These are phyloP conservation scores for Eimeria maxima DNA, from an alignment of 169 alveolate genomes.

Conservation along the genomic window DNA sequence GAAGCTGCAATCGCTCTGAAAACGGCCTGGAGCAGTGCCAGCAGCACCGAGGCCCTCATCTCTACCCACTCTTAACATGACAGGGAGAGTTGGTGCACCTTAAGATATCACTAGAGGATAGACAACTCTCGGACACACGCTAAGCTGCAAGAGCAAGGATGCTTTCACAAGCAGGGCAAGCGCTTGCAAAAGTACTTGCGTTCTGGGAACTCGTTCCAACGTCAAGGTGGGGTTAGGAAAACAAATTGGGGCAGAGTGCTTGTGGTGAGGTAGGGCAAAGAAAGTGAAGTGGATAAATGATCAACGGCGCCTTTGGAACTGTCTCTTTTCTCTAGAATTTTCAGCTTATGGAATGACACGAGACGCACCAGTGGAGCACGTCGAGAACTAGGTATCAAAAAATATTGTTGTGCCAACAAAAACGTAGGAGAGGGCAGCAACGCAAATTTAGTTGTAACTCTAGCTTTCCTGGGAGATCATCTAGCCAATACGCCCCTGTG, in stretches of 20 bases:
- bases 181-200: neutral
- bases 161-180: neutral
- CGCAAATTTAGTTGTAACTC: neutral
- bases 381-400: neutral
- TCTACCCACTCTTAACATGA: slow-evolving; percentile 9
- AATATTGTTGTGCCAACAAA: neutral
- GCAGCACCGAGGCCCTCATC: slow-evolving; percentile 51
- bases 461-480: slow-evolving; percentile 6
- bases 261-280: neutral
- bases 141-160: neutral
- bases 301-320: neutral
- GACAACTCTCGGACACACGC: neutral
- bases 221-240: neutral
- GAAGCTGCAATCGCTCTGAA: slow-evolving; percentile 41
- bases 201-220: neutral
- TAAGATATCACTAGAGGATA: neutral
- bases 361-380: slow-evolving; percentile 45
- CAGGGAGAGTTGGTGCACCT: neutral
- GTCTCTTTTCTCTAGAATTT: neutral
- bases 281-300: neutral
- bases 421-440: neutral
- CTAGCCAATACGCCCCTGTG: slow-evolving; percentile 10
- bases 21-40: slow-evolving; percentile 47
- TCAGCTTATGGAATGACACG: neutral
- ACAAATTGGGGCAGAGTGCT: neutral